Base-by-base conservation (phyloP, 108 stramenopile genomes). In the Nitzschia inconspicua region DNA sequence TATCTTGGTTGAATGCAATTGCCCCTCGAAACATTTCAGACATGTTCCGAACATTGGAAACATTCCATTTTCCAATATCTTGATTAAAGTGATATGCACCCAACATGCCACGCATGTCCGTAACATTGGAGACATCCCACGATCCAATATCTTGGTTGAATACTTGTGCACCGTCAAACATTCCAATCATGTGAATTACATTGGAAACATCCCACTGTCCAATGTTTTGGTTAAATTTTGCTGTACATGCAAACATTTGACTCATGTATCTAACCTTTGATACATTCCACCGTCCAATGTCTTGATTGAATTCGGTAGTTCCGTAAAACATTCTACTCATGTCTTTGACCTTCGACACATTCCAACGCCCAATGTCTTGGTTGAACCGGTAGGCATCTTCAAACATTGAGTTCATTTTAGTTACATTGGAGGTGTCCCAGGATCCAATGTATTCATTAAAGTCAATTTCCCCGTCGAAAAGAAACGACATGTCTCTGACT, bases 21-120 rank as follows among this genome's bases (percentile, higher is more conserved):
- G 70, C 70, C 19, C 43, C 37, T 30, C 28, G 36, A 49, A 71
- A 64, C 70, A 71, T 71, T 7, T 39, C 35, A 10, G 27, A 11
- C 47, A 71, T 37, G 43, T 47, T 27, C 0, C 34, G n/a, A 7
- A 36, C 60, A 4, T 63, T 34, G 67, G 44, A 10, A n/a, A n/a
- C n/a, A n/a, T n/a, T n/a, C n/a, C n/a, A n/a, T n/a, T n/a, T n/a
- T n/a, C n/a, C n/a, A n/a, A 68, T 35, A 31, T 68, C 59, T 5
- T 41, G 8, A 39, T 66, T 61, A 27, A 73, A 64, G 4, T 23
- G 32, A 10, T 26, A 30, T 6, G 65, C 65, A 27, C 34, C 65
- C 10, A 3, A 16, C 39, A 16, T n/a, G n/a, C n/a, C n/a, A n/a
- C n/a, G n/a, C n/a, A n/a, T n/a, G n/a, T n/a, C n/a, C n/a, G n/a